Evolutionary conservation across 2,329 filamentous ascomycete species (phyloP).

Genomic region (Diplodia scrobiculata): DNA sequence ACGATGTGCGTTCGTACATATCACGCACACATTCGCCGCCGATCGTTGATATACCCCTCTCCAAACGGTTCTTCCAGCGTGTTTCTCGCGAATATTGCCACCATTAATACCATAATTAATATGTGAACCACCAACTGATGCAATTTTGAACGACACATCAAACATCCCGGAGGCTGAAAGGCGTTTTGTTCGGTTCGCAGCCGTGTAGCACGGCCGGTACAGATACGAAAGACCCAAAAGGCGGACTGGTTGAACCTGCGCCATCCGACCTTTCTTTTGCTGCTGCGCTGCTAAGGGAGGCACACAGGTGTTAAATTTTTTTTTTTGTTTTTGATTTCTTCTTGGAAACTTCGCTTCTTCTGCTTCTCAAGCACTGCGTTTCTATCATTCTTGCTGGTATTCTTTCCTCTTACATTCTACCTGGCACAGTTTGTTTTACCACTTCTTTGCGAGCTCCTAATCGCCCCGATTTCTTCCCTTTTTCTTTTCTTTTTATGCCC

Average conservation of each 20-base stretch:
- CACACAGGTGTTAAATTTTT: slow-evolving; percentile 21
- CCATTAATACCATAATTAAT: slow-evolving; percentile 26
- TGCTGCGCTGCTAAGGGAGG: slow-evolving; percentile 28
- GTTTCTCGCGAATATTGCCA: slow-evolving; percentile 27
- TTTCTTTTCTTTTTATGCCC: slow-evolving; percentile 22
- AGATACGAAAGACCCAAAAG: slow-evolving; percentile 29
- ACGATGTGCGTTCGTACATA: slow-evolving; percentile 15
- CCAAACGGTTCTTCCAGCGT: slow-evolving; percentile 26
- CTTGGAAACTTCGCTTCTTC: slow-evolving; percentile 11
- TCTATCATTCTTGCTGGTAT: slow-evolving; percentile 21
- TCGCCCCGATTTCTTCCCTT: slow-evolving; percentile 16
- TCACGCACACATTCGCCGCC: slow-evolving; percentile 20
- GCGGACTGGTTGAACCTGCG: slow-evolving; percentile 30
- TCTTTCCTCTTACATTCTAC: slow-evolving; percentile 14
- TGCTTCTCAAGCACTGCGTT: slow-evolving; percentile 20
- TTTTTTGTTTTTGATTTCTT: slow-evolving; percentile 15
- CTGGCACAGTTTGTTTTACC: not conserved
- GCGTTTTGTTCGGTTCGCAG: slow-evolving; percentile 30
- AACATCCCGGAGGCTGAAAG: slow-evolving; percentile 28
- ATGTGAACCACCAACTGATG: slow-evolving; percentile 22
- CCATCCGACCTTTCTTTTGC: slow-evolving; percentile 29
- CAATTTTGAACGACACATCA: slow-evolving; percentile 26
- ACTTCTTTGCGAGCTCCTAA: slow-evolving; percentile 10
- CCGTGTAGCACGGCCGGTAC: slow-evolving; percentile 29
- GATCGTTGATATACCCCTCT: slow-evolving; percentile 29